These are phyloP conservation scores for Mucor mucedo DNA, from an alignment of 371 early-diverging fungal genomes.

Conservation along the genomic window DNA sequence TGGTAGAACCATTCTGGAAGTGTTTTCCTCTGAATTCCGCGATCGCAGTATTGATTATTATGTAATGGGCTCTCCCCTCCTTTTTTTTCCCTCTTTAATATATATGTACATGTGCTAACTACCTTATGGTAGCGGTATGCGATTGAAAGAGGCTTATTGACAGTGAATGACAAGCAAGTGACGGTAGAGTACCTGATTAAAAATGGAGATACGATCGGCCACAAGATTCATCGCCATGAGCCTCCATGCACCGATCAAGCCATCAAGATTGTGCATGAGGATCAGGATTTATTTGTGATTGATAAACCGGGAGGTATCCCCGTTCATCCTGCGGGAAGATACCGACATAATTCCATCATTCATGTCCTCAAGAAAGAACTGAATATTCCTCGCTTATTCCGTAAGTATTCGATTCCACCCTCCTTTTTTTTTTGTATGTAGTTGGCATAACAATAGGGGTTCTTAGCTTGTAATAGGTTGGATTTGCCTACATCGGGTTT, in stretches of 20 bases:
- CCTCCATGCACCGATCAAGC: constrained; percentile 81
- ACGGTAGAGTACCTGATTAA: constrained; percentile 58
- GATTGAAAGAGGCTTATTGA: constrained; percentile 78
- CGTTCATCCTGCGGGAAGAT: constrained; percentile 85
- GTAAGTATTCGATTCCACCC: constrained; percentile 56
- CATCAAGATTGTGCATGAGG: constrained; percentile 66
- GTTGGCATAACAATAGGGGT: neutral
- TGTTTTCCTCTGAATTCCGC: constrained; percentile 87
- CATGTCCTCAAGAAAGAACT: constrained; percentile 77
- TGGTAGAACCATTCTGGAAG: constrained; percentile 71
- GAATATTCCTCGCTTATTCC: constrained; percentile 66
- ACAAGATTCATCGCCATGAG: constrained; percentile 92
- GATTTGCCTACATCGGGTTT: constrained; percentile 95
- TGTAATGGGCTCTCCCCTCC: constrained; percentile 39
- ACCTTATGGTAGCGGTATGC: constrained; percentile 64
- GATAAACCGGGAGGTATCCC: constrained; percentile 93
- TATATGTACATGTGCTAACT: neutral
- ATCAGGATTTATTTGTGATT: constrained; percentile 79
- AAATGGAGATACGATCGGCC: constrained; percentile 80
- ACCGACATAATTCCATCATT: constrained; percentile 82
- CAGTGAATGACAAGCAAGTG: constrained; percentile 75
- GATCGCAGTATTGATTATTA: constrained; percentile 84
- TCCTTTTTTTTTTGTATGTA: too few species aligned
- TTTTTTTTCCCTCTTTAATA: too few species aligned
- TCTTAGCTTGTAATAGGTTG: constrained; percentile 81